phyloP scores from a whole-genome alignment of 177 flowering plant species.

The Telopea speciosissima region DNA sequence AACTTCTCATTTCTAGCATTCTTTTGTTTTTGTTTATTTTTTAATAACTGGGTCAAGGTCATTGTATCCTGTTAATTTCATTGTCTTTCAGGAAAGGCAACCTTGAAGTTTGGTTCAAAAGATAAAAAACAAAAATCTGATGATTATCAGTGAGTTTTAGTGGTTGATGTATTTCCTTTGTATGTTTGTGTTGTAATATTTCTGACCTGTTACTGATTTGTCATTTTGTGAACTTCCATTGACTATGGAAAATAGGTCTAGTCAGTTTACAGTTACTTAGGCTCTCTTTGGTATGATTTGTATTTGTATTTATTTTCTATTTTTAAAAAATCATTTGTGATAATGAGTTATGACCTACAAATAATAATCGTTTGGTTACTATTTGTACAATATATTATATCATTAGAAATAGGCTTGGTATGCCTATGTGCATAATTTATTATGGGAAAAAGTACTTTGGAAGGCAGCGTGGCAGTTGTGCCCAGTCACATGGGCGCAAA shows the following conservation, averaged over 20 bases:
- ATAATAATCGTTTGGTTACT: too few species aligned
- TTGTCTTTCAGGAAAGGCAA: constrained; percentile 71
- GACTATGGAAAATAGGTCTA: background rate
- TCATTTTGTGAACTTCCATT: background rate
- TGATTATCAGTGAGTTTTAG: constrained; percentile 65
- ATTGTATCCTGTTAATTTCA: background rate
- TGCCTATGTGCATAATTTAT: too few species aligned
- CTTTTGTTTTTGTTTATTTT: background rate
- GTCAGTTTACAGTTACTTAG: background rate
- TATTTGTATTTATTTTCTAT: too few species aligned
- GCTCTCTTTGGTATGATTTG: too few species aligned
- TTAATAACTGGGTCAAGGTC: background rate
- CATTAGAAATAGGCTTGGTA: too few species aligned
- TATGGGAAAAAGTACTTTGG: too few species aligned
- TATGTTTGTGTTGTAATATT: background rate
- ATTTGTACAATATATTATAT: too few species aligned
- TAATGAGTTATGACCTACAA: too few species aligned
- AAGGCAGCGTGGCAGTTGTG: too few species aligned
- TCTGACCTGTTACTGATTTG: background rate
- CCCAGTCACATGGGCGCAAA: too few species aligned
- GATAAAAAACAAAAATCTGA: constrained; percentile 52
- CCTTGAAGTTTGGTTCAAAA: constrained; percentile 78
- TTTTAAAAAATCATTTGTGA: too few species aligned
- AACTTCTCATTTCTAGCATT: constrained; percentile 9
- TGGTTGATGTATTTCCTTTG: background rate